Conservation (phyloP, 2,329 filamentous ascomycete species). For the Sarocladium oryzae region DNA sequence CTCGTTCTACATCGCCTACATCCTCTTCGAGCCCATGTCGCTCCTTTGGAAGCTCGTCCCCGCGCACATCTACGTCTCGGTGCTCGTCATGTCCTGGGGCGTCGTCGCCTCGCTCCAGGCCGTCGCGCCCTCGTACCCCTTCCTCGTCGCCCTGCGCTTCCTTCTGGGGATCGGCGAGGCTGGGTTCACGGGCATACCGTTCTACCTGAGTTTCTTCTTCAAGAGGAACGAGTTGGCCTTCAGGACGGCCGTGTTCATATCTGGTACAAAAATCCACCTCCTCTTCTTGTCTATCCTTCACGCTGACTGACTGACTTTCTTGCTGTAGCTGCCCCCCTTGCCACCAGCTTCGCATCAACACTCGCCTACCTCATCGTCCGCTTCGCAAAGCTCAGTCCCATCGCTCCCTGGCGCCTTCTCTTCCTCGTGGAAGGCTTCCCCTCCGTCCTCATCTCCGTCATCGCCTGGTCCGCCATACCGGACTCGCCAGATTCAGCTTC, state of each 20-base stretch:
- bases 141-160: constrained; percentile 47
- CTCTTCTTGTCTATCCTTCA: no score
- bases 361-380: constrained; percentile 74
- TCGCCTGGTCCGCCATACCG: constrained; percentile 70
- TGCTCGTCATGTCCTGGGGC: constrained; percentile 73
- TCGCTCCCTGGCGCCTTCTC: constrained; percentile 79
- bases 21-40: constrained; percentile 59
- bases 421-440: constrained; percentile 84
- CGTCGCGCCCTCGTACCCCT: constrained; percentile 56
- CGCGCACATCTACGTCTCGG: constrained; percentile 51
- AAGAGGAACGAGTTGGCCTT: constrained; percentile 70
- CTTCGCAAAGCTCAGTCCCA: constrained; percentile 55
- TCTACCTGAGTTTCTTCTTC: constrained; percentile 61
- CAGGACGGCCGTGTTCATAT: constrained; percentile 79
- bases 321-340: constrained; percentile 64
- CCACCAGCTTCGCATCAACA: constrained; percentile 70
- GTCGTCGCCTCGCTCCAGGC: constrained; percentile 68
- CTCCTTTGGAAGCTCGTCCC: constrained; percentile 55
- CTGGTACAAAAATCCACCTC: constrained; percentile 49
- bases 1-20: constrained; percentile 58
- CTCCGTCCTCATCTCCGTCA: constrained; percentile 65
- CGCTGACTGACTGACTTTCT: no score
- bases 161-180: constrained; percentile 59
- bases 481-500: constrained; percentile 63
- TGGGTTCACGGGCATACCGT: constrained; percentile 57